Percentiles rank a stretch among this genome's conserved stretches.
phyloP scores from a whole-genome alignment of 2,329 filamentous ascomycete species.

The Xylaria multiplex region DNA sequence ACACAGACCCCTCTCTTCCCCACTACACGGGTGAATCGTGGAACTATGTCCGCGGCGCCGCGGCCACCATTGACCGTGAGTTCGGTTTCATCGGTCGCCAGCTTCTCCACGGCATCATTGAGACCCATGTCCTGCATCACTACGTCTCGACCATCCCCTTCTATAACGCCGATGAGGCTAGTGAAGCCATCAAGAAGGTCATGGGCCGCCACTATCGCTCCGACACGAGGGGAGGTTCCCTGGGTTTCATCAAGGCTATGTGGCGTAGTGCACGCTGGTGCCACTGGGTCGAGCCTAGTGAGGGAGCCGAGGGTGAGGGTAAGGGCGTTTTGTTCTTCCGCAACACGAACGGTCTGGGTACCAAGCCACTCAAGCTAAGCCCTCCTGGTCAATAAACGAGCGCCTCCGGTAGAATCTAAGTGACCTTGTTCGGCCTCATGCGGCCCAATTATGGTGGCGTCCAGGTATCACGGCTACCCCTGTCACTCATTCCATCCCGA shows the following conservation, averaged over 20 bases:
- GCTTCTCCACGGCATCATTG: constrained; percentile 93
- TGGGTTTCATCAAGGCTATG: constrained; percentile 86
- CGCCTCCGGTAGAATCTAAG: not conserved
- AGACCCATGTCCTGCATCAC: constrained; percentile 98
- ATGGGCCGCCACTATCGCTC: constrained; percentile 97
- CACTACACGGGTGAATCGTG: constrained; percentile 89
- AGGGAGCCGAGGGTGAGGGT: constrained; percentile 80
- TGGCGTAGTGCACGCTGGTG: constrained; percentile 86
- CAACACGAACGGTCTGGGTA: constrained; percentile 88
- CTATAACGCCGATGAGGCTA: constrained; percentile 94
- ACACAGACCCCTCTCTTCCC: constrained; percentile 92
- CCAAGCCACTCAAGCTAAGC: constrained; percentile 54
- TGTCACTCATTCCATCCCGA: not conserved
- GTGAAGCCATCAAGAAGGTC: constrained; percentile 90
- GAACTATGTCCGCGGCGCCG: constrained; percentile 93
- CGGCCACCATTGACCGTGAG: constrained; percentile 95
- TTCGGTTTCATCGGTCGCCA: constrained; percentile 94
- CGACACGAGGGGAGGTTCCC: constrained; percentile 77
- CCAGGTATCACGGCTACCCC: not conserved
- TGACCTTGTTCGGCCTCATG: not conserved
- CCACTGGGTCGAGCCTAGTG: constrained; percentile 96
- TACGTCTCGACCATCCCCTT: constrained; percentile 96
- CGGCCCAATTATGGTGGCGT: not conserved
- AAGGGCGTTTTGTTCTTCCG: constrained; percentile 93
- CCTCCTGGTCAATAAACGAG: constrained; percentile 31